Evolutionary conservation across 106 monocot species (phyloP), one percentile per base, ranked within the genome.

Genomic region (Allium sativum): DNA sequence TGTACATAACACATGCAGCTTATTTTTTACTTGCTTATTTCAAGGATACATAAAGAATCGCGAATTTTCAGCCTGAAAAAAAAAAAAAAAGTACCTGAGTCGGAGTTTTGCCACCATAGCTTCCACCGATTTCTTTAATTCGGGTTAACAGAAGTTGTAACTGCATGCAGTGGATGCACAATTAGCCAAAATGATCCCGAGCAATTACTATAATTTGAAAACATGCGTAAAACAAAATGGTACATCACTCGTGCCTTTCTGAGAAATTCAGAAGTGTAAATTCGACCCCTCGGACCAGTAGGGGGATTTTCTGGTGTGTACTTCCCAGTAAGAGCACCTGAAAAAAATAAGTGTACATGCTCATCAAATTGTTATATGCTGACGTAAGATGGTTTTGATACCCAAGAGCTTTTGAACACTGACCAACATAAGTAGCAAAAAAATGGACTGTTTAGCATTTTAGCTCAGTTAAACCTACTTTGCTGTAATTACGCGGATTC

Each of bases 221-320:
- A 19, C 6, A 10, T 17, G 7, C 18, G 14, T 17, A 55, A 55
- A 55, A 9, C 18, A 56, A 41, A 14, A 4, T 50, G 22, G 6
- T 56, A 44, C 42, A 53, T 14, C 18, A 21, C 67, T 52, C 73
- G 67, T 77, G 48, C 92, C 80, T 85, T 92, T n/a, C 67, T 70
- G 40, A 98, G 88, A 55, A 85, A 71, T 21, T 82, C 88, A 5
- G 82, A 70, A 50, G 98, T 98, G 72, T 98, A 98, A n/a, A 98
- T 88, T 19, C 69, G 70, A 10, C 92, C 81, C n/a, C 98, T 73
- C 18, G 98, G 98, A 9, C 98, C 98, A 48, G 69, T 88, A 42
- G 98, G 98, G 22, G 82, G 84, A 63, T 98, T 98, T 55, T 82
- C 71, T 42, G 92, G 82, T 1, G 92, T 88, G 56, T 98, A 98